phyloP scores from a whole-genome alignment of 192 early-diverging fungal genomes.

The Mortierella alpina region DNA sequence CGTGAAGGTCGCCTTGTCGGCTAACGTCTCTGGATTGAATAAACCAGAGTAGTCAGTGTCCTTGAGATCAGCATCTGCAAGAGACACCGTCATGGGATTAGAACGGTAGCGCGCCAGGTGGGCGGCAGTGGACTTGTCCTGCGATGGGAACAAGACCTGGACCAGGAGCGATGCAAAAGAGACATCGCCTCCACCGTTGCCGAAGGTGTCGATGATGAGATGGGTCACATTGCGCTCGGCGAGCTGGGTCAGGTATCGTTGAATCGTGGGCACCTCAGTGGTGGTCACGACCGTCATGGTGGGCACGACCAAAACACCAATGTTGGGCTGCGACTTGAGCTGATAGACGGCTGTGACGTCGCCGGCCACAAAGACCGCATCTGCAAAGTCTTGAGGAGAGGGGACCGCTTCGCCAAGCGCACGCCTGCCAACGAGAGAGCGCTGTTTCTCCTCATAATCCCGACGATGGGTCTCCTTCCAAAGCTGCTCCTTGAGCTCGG shows the following conservation, averaged over 20 bases:
- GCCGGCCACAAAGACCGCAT: conserved; percentile 9
- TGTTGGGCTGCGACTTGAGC: conserved; percentile 21
- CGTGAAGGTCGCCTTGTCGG: not conserved
- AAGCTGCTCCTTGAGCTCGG: no score
- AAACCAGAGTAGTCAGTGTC: not conserved
- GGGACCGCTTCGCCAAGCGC: not conserved
- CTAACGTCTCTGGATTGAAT: not conserved
- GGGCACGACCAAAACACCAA: conserved; percentile 12
- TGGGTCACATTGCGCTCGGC: conserved; percentile 4
- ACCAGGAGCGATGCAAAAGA: not conserved
- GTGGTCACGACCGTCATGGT: not conserved
- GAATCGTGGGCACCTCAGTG: conserved; percentile 2
- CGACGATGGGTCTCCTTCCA: not conserved
- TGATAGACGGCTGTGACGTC: conserved; percentile 17
- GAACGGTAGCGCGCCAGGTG: conserved; percentile 7
- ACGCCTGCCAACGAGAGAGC: not conserved
- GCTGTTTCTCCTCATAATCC: not conserved
- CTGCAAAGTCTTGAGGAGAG: not conserved
- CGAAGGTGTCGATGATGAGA: conserved; percentile 14
- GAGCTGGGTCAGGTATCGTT: not conserved
- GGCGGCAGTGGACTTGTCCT: not conserved
- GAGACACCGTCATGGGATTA: not conserved
- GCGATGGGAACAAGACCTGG: conserved; percentile 17
- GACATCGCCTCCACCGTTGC: conserved; percentile 16
- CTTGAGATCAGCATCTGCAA: not conserved